Conservation (phyloP, 2,329 filamentous ascomycete genomes). For the Claviceps quebecensis region DNA sequence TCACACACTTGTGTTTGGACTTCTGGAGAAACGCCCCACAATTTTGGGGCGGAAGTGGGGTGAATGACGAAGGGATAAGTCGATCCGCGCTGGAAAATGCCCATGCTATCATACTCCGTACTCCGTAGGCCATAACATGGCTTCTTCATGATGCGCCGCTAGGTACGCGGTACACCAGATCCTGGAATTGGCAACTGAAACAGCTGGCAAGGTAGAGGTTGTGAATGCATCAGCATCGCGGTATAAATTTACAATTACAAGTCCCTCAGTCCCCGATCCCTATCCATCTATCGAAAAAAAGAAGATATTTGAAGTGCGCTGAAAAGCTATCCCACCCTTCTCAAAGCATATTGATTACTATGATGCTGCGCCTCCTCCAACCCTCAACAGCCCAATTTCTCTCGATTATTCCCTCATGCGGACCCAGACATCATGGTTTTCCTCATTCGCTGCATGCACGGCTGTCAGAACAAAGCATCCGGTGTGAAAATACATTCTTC, state of each 20-base stretch:
- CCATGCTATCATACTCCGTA: no score
- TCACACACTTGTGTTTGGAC: background rate
- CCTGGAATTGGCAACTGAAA: slow-evolving; percentile 2
- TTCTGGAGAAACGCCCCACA: background rate
- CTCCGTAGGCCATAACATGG: no score
- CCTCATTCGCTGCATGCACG: background rate
- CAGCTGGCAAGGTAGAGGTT: slow-evolving; percentile 13
- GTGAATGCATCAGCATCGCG: slow-evolving; percentile 25
- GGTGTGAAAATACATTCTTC: slow-evolving; percentile 18
- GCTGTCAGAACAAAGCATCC: background rate
- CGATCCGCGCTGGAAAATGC: no score
- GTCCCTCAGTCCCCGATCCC: slow-evolving; percentile 18
- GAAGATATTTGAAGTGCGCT: slow-evolving; percentile 10
- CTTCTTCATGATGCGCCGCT: no score
- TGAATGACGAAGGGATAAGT: no score
- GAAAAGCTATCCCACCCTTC: slow-evolving; percentile 9
- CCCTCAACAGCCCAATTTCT: slow-evolving; percentile 1
- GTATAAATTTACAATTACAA: slow-evolving; percentile 30
- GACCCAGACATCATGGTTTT: background rate
- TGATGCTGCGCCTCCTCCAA: slow-evolving; percentile 5
- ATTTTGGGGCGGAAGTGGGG: background rate
- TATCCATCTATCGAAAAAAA: slow-evolving; percentile 22
- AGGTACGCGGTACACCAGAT: no score
- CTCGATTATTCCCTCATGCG: background rate
- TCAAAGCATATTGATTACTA: slow-evolving; percentile 1